Percentiles rank a stretch among this genome's conserved stretches.
phyloP scores from a whole-genome alignment of 2,329 filamentous ascomycete genomes.

The Neonectria neomacrospora region DNA sequence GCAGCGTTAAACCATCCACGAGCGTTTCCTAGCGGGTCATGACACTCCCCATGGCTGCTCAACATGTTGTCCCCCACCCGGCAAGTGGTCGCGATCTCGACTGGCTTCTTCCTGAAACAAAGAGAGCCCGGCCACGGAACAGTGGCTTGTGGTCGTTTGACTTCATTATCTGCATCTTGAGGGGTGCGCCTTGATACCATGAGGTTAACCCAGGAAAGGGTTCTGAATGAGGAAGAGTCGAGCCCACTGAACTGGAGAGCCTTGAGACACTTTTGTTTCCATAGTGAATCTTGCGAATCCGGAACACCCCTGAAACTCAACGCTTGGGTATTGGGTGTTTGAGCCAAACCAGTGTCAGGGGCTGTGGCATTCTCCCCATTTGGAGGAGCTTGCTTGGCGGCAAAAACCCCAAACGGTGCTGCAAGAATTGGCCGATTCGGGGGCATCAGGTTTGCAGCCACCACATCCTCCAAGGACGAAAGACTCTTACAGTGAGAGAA shows the following conservation, averaged over 20 bases:
- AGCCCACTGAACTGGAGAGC: constrained; percentile 63
- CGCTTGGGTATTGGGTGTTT: constrained; percentile 65
- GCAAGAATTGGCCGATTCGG: constrained; percentile 61
- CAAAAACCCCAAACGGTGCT: constrained; percentile 63
- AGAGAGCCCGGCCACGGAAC: constrained; percentile 66
- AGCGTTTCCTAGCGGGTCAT: constrained; percentile 62
- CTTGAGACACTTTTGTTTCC: constrained; percentile 63
- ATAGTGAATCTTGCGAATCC: constrained; percentile 56
- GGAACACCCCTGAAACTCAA: constrained; percentile 54
- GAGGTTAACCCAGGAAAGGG: constrained; percentile 63
- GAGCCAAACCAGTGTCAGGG: constrained; percentile 51
- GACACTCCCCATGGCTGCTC: constrained; percentile 53
- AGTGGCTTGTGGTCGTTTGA: constrained; percentile 54
- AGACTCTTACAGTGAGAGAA: constrained; percentile 61
- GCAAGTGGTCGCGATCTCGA: constrained; percentile 54
- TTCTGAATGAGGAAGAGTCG: constrained; percentile 55
- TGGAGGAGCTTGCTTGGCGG: constrained; percentile 41
- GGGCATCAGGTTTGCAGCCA: constrained; percentile 53
- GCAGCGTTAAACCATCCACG: constrained; percentile 60
- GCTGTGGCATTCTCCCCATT: constrained; percentile 43
- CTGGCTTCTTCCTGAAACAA: constrained; percentile 62
- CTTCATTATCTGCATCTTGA: constrained; percentile 55
- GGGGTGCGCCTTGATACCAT: constrained; percentile 59
- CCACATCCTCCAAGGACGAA: constrained; percentile 57
- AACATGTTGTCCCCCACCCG: constrained; percentile 54